Percentiles rank a stretch among this genome's conserved stretches.
Evolutionary conservation across 2,329 filamentous ascomycete species (phyloP).

Genomic region (Sporothrix brasiliensis): DNA sequence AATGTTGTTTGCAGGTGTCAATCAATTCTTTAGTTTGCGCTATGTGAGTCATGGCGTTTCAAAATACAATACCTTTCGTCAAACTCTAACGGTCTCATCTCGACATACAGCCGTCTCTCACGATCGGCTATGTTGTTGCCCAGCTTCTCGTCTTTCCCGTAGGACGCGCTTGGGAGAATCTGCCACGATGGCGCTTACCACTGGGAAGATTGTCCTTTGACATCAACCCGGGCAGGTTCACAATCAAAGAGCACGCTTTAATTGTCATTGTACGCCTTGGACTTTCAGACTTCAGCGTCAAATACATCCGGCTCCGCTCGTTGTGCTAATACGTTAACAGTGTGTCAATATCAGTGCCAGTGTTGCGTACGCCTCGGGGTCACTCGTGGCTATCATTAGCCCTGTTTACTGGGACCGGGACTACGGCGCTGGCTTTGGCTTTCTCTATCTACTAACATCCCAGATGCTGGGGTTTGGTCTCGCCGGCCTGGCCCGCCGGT

Average conservation of each 20-base stretch:
- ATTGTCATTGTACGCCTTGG: conserved; percentile 50
- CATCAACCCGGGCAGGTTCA: conserved; percentile 60
- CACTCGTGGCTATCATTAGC: conserved; percentile 32
- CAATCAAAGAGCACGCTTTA: conserved; percentile 62
- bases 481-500: conserved; percentile 54
- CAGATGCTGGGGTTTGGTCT: conserved; percentile 61
- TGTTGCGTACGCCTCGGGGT: conserved; percentile 29
- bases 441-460: conserved; percentile 46
- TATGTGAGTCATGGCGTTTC: conserved; percentile 24
- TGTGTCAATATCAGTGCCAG: conserved; percentile 32
- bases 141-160: conserved; percentile 61
- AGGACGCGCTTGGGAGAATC: conserved; percentile 56
- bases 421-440: conserved; percentile 32
- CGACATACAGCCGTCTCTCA: conserved; percentile 53
- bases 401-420: conserved; percentile 32
- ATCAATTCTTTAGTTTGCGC: conserved; percentile 33
- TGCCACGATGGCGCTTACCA: conserved; percentile 55
- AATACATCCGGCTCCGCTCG: neutral
- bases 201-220: conserved; percentile 45
- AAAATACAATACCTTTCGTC: neutral
- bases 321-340: neutral
- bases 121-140: conserved; percentile 58
- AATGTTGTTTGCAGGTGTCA: conserved; percentile 31
- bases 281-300: neutral
- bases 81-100: neutral